Conservation (phyloP, 176 grass and related monocot genomes). For the Hordeum vulgare region DNA sequence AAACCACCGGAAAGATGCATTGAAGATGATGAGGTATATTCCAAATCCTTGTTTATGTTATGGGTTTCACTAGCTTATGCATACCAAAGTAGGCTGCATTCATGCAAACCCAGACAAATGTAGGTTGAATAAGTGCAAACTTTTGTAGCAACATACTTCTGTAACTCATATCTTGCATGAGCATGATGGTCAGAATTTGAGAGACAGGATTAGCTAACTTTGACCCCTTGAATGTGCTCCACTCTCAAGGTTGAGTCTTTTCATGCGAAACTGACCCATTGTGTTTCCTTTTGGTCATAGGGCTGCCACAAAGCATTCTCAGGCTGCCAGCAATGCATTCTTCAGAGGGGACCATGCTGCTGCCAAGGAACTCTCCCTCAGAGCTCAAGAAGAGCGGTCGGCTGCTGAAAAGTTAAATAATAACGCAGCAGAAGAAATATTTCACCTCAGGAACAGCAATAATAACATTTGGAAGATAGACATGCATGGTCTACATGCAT, state of each 20-base stretch:
- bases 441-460: constrained; percentile 52
- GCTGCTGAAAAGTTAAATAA: constrained; percentile 64
- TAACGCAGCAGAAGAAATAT: constrained; percentile 75
- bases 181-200: background rate
- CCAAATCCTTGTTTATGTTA: constrained; percentile 3
- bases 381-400: constrained; percentile 50
- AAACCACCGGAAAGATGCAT: constrained; percentile 71
- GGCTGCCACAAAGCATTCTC: constrained; percentile 70
- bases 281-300: constrained; percentile 35
- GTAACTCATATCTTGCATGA: constrained; percentile 3
- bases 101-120: background rate
- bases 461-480: constrained; percentile 71
- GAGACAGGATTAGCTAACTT: constrained; percentile 6
- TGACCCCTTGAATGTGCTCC: background rate
- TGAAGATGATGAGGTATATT: constrained; percentile 81
- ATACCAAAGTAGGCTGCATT: background rate
- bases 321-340: constrained; percentile 78
- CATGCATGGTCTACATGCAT: constrained; percentile 87
- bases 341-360: constrained; percentile 60
- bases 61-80: background rate
- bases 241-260: background rate
- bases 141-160: background rate
- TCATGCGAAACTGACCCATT: background rate
- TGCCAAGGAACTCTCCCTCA: constrained; percentile 54
- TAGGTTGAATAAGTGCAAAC: background rate